phyloP scores from a whole-genome alignment of 2,329 filamentous ascomycete species.

The Neopestalotiopsis sp. region DNA sequence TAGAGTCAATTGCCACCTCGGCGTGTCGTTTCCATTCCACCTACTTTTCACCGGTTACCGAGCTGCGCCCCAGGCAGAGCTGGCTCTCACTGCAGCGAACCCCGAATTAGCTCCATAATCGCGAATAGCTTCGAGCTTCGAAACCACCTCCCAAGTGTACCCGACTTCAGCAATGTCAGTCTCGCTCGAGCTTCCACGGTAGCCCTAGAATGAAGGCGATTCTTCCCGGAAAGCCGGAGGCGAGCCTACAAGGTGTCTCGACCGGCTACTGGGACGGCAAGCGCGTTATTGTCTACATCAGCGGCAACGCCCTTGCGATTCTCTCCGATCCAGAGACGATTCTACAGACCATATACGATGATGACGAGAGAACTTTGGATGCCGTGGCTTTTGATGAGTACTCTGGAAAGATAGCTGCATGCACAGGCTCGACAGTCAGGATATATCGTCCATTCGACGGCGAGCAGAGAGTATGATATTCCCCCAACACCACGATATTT shows the following conservation, averaged over 20 bases:
- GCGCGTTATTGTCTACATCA: constrained; percentile 71
- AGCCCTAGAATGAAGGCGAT: constrained; percentile 49
- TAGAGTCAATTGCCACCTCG: background rate
- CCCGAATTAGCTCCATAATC: constrained; percentile 11
- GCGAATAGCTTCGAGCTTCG: constrained; percentile 3
- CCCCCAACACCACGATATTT: constrained; percentile 13
- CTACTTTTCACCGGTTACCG: background rate
- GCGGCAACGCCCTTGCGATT: constrained; percentile 85
- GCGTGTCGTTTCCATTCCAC: background rate
- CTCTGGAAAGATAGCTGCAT: constrained; percentile 84
- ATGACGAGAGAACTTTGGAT: constrained; percentile 70
- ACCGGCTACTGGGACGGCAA: constrained; percentile 50
- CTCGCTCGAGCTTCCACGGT: constrained; percentile 28
- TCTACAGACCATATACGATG: constrained; percentile 89
- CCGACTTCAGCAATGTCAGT: constrained; percentile 30
- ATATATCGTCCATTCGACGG: constrained; percentile 81
- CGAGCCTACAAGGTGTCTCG: constrained; percentile 51
- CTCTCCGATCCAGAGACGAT: constrained; percentile 76
- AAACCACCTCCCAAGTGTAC: background rate
- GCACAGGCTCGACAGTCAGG: constrained; percentile 69
- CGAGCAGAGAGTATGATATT: constrained; percentile 68
- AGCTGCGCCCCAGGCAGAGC: background rate
- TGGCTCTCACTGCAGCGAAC: background rate
- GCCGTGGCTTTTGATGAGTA: constrained; percentile 81
- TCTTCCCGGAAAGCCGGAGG: constrained; percentile 54